A percentile compares a stretch with the other conserved stretches of the same genome.
phyloP scores from a whole-genome alignment of 2,329 filamentous ascomycete genomes.

The Cladophialophora exuberans region DNA sequence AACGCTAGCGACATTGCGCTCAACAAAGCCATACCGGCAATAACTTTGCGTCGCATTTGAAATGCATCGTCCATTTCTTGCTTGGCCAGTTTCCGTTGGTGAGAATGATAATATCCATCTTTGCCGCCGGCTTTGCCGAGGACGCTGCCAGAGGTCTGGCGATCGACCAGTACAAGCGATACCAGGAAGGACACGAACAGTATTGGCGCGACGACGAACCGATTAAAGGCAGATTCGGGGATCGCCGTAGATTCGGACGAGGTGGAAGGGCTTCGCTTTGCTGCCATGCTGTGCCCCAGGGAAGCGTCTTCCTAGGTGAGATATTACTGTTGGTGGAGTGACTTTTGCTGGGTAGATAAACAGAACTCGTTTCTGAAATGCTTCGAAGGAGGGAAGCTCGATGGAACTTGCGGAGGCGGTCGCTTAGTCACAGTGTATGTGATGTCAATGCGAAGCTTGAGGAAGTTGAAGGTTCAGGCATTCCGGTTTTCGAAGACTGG shows the following conservation, averaged over 20 bases:
- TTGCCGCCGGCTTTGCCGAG: conserved; percentile 35
- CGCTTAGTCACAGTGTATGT: conserved; percentile 9
- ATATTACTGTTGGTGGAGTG: too few species aligned
- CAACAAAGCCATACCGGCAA: conserved; percentile 52
- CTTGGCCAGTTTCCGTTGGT: conserved; percentile 63
- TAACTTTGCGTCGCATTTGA: conserved; percentile 59
- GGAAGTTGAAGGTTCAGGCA: too few species aligned
- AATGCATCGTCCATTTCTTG: conserved; percentile 68
- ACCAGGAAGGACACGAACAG: conserved; percentile 67
- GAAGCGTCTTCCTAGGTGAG: not conserved
- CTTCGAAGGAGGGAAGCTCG: too few species aligned
- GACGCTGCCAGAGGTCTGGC: conserved; percentile 57
- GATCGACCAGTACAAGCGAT: conserved; percentile 66
- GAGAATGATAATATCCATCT: conserved; percentile 57
- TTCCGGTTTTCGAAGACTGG: too few species aligned
- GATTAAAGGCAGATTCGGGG: conserved; percentile 29
- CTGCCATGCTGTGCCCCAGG: conserved; percentile 10
- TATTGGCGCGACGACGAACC: conserved; percentile 62
- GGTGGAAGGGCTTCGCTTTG: conserved; percentile 6
- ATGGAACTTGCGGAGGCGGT: not conserved
- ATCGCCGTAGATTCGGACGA: conserved; percentile 7
- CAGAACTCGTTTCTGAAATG: too few species aligned
- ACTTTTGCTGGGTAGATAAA: too few species aligned
- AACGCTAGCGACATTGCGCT: conserved; percentile 37
- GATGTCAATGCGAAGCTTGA: conserved; percentile 5